Evolutionary conservation across 2,329 filamentous ascomycete species (phyloP).

Genomic region (Botrytis pseudocinerea): DNA sequence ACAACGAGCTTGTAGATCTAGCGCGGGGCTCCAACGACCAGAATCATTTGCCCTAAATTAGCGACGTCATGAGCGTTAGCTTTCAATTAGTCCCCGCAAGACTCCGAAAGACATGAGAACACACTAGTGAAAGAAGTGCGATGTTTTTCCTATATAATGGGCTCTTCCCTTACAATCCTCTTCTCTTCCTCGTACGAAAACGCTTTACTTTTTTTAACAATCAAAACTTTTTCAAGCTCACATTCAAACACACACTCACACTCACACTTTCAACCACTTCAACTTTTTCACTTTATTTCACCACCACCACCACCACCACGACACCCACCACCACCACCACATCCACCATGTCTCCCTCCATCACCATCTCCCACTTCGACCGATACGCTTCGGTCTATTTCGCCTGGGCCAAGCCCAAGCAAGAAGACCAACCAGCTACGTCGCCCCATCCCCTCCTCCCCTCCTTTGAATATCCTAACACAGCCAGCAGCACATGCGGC

Average conservation of each 20-base stretch:
- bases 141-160: not conserved
- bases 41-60: not conserved
- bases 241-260: not conserved
- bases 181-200: conserved; percentile 1
- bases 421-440: not conserved
- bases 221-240: not conserved
- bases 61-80: not conserved
- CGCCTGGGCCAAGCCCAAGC: not conserved
- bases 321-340: not conserved
- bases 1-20: not conserved
- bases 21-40: not conserved
- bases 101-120: not conserved
- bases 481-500: not conserved
- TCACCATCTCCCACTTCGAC: not conserved
- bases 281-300: not conserved
- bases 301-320: not conserved
- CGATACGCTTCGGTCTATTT: not conserved
- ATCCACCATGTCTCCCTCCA: not conserved
- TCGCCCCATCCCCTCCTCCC: not conserved
- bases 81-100: not conserved
- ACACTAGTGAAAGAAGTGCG: no score
- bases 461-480: not conserved
- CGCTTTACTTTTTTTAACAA: not conserved
- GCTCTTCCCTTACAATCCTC: not conserved
- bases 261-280: not conserved